These are phyloP conservation scores for Capniomyces stellatus DNA, from an alignment of 371 early-diverging fungal species.

Conservation along the genomic window DNA sequence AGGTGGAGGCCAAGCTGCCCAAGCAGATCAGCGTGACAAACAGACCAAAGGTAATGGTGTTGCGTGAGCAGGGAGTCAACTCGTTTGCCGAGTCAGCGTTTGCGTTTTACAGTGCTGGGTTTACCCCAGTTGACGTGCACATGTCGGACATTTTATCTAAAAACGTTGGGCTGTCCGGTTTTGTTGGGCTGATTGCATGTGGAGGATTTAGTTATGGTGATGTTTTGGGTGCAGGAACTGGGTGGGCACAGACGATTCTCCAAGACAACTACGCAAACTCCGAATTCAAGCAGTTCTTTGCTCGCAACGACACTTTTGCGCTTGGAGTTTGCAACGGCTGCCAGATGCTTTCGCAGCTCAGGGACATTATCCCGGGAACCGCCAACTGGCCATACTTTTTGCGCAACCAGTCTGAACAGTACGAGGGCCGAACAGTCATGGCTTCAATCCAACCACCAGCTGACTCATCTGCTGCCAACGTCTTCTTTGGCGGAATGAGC, in stretches of 20 bases:
- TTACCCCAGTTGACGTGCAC: constrained; percentile 83
- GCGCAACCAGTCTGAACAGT: constrained; percentile 78
- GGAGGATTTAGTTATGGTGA: constrained; percentile 98
- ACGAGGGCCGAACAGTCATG: constrained; percentile 77
- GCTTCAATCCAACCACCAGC: constrained; percentile 34
- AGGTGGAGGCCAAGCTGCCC: constrained; percentile 6
- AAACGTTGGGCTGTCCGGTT: constrained; percentile 42
- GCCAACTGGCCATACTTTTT: constrained; percentile 78
- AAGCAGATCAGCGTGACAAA: constrained; percentile 8
- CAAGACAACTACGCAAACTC: constrained; percentile 43
- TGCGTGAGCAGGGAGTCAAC: constrained; percentile 95
- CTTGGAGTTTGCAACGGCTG: constrained; percentile 96
- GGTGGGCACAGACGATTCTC: constrained; percentile 87
- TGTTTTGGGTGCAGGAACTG: constrained; percentile 89
- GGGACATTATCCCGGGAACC: constrained; percentile 60
- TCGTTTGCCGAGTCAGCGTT: constrained; percentile 85
- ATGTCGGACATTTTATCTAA: constrained; percentile 82
- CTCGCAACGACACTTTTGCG: constrained; percentile 73
- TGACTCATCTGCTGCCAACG: constrained; percentile 6
- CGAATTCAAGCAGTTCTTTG: constrained; percentile 67
- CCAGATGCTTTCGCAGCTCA: constrained; percentile 79
- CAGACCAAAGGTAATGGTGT: constrained; percentile 73
- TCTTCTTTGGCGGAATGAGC: constrained; percentile 77
- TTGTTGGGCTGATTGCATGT: constrained; percentile 79
- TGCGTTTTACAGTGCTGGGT: constrained; percentile 82